Evolutionary conservation across 129 eudicot genomes (phyloP).

Genomic region (Apium graveolens): DNA sequence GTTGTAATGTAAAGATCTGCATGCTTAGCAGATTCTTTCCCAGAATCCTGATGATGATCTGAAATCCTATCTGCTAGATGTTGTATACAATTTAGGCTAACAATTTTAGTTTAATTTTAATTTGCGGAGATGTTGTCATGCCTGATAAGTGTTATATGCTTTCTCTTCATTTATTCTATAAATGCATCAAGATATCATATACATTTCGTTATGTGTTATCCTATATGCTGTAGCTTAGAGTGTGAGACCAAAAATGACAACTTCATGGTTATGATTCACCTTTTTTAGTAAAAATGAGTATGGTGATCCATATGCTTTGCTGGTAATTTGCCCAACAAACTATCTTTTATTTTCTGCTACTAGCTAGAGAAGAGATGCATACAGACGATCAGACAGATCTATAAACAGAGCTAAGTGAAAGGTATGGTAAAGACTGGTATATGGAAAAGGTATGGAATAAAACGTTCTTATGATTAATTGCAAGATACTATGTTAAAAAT

Average conservation of each 20-base stretch:
- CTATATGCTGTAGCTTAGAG: no score
- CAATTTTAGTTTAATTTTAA: neutral
- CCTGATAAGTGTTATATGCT: neutral
- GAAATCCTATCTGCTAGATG: neutral
- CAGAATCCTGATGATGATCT: neutral
- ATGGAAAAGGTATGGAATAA: constrained; percentile 68
- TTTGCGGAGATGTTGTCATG: neutral
- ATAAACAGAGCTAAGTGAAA: no score
- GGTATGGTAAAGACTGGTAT: constrained; percentile 62
- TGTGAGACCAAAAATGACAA: neutral
- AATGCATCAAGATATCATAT: neutral
- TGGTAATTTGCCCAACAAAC: neutral
- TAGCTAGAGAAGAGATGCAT: constrained; percentile 34
- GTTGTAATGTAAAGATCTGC: neutral
- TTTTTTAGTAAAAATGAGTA: neutral
- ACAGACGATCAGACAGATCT: constrained; percentile 59
- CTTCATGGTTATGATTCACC: neutral
- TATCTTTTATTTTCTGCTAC: neutral
- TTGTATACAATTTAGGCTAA: neutral
- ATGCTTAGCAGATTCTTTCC: neutral
- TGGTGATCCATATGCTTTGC: neutral
- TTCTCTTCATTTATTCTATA: neutral
- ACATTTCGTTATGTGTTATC: no score
- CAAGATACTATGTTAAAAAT: constrained; percentile 44
- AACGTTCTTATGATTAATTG: constrained; percentile 64